Base-by-base conservation (phyloP, 2,329 filamentous ascomycete species). In the Pseudophaeomoniella oleicola region DNA sequence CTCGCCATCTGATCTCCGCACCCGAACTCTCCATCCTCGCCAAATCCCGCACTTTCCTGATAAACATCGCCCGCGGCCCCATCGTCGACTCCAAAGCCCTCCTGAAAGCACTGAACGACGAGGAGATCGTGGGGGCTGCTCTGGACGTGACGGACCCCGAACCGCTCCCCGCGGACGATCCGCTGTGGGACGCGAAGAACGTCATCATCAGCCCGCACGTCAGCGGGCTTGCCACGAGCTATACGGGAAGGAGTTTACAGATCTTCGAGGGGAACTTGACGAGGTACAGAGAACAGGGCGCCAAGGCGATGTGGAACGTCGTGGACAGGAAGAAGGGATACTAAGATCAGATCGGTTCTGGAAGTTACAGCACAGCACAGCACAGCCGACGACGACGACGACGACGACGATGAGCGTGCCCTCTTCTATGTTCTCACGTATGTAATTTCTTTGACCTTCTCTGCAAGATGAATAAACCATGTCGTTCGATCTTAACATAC, bases 11-110 rank as follows among this genome's bases (percentile, higher is more conserved):
- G 32, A 56, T 78, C n/a, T 64, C 64, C 2, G 60, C 56, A 3
- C 55, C 62, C 12, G 73, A 77, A 49, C 72, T 76, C 44, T 52
- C 58, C 2, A 46, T 71, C 5, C 59, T 85, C 16, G n/a, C 14
- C 13, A 16, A 19, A 9, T 19, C n/a, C 35, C 18, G 32, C 12
- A 13, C 38, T 10, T 45, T 42, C 19, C 3, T 44, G 10, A 36
- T 33, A 16, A 47, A 46, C 19, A 66, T 0, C 57, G 40, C 32
- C 11, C 31, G 44, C 10, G 44, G 44, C 10, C 34, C 59, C 0
- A 56, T 71, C 11, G 51, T 71, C 15, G 48, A 64, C 34, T 66
- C 64, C 2, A 57, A 42, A 9, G 42, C 37, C 19, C 27, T 46
- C 17, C 37, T 43, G 14, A 29, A 22, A 3, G 40, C 42, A 9